Percentiles rank a stretch among this genome's conserved stretches.
phyloP scores from a whole-genome alignment of 352 stramenopile species.

The Globisporangium mamillatum region DNA sequence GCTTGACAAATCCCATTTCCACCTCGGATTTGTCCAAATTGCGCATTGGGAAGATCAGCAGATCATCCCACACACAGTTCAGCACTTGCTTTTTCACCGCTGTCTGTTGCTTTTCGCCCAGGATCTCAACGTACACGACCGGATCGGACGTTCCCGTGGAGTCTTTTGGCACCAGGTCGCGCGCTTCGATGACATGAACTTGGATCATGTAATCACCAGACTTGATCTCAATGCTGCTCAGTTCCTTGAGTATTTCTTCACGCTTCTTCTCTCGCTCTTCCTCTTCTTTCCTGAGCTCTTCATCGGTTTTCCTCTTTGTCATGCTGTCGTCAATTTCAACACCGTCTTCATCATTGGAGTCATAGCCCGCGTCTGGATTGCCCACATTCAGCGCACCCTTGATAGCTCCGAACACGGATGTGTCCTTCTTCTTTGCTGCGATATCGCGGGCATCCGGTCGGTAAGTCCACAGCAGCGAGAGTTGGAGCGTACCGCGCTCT shows the following conservation, averaged over 20 bases:
- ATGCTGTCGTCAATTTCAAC: conserved; percentile 46
- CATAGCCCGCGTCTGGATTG: conserved; percentile 65
- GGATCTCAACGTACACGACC: conserved; percentile 87
- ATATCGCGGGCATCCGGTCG: conserved; percentile 48
- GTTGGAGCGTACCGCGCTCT: conserved; percentile 43
- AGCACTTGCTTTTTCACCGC: conserved; percentile 82
- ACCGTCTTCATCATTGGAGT: conserved; percentile 69
- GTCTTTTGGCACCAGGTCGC: conserved; percentile 86
- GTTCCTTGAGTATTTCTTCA: conserved; percentile 67
- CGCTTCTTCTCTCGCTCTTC: conserved; percentile 75
- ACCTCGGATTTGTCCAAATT: conserved; percentile 78
- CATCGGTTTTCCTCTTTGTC: conserved; percentile 58
- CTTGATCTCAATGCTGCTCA: conserved; percentile 83
- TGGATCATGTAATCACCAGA: conserved; percentile 87
- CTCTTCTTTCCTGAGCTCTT: conserved; percentile 68
- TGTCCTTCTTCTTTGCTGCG: conserved; percentile 70
- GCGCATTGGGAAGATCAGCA: conserved; percentile 74
- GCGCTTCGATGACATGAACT: conserved; percentile 89
- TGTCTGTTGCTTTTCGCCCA: conserved; percentile 85
- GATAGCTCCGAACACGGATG: conserved; percentile 45
- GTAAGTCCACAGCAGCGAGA: conserved; percentile 66
- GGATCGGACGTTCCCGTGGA: conserved; percentile 88
- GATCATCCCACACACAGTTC: conserved; percentile 85
- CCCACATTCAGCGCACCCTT: conserved; percentile 41
- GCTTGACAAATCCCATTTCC: conserved; percentile 80